A percentile compares a stretch with the other conserved stretches of the same genome.
Evolutionary conservation across 306 rosid genomes (phyloP).

Genomic region (Quercus cerris): DNA sequence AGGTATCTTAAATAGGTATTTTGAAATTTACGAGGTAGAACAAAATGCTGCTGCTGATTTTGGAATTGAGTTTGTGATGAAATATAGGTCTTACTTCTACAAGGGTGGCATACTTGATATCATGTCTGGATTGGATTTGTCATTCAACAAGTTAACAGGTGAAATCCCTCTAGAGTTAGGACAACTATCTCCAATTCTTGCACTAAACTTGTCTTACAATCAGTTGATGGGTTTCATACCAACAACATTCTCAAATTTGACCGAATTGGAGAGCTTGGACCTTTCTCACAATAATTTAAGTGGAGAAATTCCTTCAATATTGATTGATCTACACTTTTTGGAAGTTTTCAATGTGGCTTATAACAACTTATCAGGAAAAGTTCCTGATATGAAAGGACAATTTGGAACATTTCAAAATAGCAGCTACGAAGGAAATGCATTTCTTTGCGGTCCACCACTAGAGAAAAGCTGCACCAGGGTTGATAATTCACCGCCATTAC

Average conservation of each 20-base stretch:
- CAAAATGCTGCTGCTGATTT: not conserved
- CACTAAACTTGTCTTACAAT: conserved; percentile 23
- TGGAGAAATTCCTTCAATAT: conserved; percentile 14
- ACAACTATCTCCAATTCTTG: not conserved
- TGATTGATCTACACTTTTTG: not conserved
- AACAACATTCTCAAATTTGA: not conserved
- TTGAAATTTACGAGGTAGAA: not conserved
- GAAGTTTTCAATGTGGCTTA: conserved; percentile 20
- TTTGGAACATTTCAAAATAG: conserved; percentile 14
- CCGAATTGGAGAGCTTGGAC: conserved; percentile 12
- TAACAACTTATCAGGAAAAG: conserved; percentile 9
- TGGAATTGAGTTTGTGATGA: conserved; percentile 16
- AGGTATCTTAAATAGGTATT: not conserved
- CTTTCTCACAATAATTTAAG: conserved; percentile 22
- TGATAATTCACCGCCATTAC: too few species aligned
- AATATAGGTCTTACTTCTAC: conserved; percentile 4
- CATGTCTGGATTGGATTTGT: conserved; percentile 20
- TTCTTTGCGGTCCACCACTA: not conserved
- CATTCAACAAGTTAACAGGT: conserved; percentile 13
- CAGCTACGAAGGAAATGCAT: conserved; percentile 13
- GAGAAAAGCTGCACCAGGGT: not conserved
- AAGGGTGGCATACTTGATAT: conserved; percentile 4
- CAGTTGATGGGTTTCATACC: conserved; percentile 1
- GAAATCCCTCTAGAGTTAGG: conserved; percentile 17
- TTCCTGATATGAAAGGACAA: not conserved